Evolutionary conservation across 805 yeast species (phyloP).

Genomic region (Wickerhamomyces bovis): DNA sequence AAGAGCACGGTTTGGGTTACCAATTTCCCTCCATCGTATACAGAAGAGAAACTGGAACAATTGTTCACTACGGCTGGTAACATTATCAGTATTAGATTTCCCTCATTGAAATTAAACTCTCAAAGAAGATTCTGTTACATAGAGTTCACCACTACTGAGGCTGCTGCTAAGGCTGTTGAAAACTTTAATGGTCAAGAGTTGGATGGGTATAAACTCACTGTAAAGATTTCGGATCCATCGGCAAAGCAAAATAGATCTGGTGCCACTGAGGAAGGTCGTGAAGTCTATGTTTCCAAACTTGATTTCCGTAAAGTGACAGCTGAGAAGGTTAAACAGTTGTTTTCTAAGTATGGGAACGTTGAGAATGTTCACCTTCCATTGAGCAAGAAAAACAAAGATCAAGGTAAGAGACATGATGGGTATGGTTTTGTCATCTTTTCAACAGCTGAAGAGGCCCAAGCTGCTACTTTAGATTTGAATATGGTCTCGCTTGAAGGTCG

Average conservation of each 20-base stretch:
- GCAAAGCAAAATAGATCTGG: conserved; percentile 36
- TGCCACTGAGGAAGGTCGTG: conserved; percentile 47
- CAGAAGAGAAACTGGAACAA: conserved; percentile 31
- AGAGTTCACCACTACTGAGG: conserved; percentile 41
- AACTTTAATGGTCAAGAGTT: conserved; percentile 34
- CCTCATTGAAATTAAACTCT: conserved; percentile 49
- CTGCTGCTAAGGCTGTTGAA: conserved; percentile 39
- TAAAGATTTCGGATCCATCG: conserved; percentile 57
- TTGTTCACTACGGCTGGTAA: conserved; percentile 37
- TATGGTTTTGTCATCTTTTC: conserved; percentile 58
- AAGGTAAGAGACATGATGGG: conserved; percentile 42
- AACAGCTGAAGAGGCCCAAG: conserved; percentile 37
- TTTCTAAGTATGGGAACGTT: conserved; percentile 46
- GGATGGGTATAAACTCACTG: conserved; percentile 40
- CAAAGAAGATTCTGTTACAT: conserved; percentile 70
- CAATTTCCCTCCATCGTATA: conserved; percentile 58
- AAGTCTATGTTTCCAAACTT: conserved; percentile 48
- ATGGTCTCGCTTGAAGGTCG: conserved; percentile 40
- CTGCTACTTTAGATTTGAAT: conserved; percentile 44
- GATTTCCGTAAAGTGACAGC: conserved; percentile 39
- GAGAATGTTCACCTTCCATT: conserved; percentile 48
- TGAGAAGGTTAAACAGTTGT: conserved; percentile 32
- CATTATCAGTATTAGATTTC: conserved; percentile 51
- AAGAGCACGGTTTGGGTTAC: conserved; percentile 64
- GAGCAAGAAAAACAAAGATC: conserved; percentile 18